Evolutionary conservation across 176 grass and related monocot species (phyloP).

Genomic region (Phragmites australis): DNA sequence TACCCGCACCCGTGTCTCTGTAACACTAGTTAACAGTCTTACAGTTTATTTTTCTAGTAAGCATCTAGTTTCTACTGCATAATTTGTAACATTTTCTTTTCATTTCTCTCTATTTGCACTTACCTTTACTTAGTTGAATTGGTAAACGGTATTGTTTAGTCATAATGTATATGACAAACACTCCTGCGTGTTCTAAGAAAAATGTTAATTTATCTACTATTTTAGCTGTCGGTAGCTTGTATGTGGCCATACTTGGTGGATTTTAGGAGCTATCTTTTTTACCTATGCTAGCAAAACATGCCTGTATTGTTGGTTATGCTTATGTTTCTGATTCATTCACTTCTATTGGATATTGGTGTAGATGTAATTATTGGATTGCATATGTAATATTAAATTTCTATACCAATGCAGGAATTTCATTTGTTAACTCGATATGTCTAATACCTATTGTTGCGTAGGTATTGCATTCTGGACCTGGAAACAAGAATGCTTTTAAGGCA

Average conservation of each 20-base stretch:
- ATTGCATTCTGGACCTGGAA: constrained; percentile 51
- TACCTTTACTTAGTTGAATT: background rate
- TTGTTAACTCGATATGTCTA: background rate
- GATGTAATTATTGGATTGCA: background rate
- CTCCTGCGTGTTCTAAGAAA: too few species aligned
- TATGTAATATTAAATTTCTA: background rate
- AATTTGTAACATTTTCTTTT: background rate
- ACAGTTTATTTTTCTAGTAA: background rate
- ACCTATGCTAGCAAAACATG: background rate
- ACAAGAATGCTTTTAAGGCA: constrained; percentile 91
- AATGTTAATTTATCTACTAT: too few species aligned
- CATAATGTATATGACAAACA: background rate
- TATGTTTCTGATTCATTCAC: background rate
- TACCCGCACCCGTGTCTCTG: too few species aligned
- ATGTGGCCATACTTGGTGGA: too few species aligned
- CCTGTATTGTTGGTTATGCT: background rate
- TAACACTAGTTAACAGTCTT: background rate
- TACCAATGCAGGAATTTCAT: background rate
- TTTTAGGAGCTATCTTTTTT: background rate
- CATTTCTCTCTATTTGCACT: background rate
- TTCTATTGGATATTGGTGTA: background rate
- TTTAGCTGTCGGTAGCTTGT: too few species aligned
- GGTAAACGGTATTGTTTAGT: background rate
- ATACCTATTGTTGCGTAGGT: constrained; percentile 33
- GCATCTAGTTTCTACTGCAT: too few species aligned